phyloP scores from a whole-genome alignment of 805 yeast genomes.

The Yamadazyma phyllophila region DNA sequence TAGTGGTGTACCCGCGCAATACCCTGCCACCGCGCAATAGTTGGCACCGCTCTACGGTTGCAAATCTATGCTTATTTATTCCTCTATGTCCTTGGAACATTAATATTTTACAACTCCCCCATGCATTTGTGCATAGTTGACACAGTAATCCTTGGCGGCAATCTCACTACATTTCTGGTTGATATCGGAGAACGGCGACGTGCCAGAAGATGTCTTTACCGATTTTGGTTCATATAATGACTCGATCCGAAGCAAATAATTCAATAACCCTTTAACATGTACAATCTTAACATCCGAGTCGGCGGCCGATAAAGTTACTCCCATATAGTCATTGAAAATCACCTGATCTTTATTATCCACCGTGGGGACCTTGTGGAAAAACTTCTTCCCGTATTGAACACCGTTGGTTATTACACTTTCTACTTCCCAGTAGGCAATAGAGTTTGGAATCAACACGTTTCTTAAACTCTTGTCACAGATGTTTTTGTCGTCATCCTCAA shows the following conservation, averaged over 20 bases:
- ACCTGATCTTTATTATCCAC: conserved; percentile 2
- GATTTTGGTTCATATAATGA: conserved; percentile 13
- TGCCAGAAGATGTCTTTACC: background rate
- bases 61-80: background rate
- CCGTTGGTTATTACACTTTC: conserved; percentile 16
- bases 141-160: conserved; percentile 18
- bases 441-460: conserved; percentile 32
- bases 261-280: conserved; percentile 23
- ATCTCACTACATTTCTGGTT: conserved; percentile 17
- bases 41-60: background rate
- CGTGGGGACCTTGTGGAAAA: conserved; percentile 13
- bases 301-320: conserved; percentile 27
- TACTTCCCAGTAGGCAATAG: conserved; percentile 26
- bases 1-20: too few relatives aligned
- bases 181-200: conserved; percentile 1
- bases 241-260: conserved; percentile 10
- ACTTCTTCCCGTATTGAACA: conserved; percentile 12
- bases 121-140: conserved; percentile 14
- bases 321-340: conserved; percentile 22
- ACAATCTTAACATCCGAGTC: conserved; percentile 27
- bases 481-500: conserved; percentile 2
- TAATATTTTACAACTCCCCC: conserved; percentile 14
- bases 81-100: background rate
- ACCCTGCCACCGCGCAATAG: background rate
- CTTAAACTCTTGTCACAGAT: conserved; percentile 18